Conservation (phyloP, 306 rosid species). For the Medicago truncatula region DNA sequence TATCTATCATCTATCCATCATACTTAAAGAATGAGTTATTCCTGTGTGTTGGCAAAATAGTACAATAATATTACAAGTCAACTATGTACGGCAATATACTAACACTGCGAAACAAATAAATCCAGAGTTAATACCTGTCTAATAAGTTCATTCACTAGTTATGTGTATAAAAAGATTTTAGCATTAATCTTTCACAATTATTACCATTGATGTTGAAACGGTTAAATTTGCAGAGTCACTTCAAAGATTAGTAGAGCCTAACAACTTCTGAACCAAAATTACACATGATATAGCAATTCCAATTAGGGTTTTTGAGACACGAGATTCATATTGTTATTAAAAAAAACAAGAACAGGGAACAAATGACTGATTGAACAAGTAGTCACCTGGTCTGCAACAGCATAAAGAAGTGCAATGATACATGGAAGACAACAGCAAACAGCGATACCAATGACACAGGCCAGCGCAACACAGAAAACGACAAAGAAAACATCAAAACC, state of each 20-base stretch:
- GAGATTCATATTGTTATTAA: constrained; percentile 2
- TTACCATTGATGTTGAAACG: constrained; percentile 1
- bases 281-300: constrained; percentile 20
- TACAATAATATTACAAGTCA: background rate
- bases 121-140: background rate
- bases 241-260: constrained; percentile 10
- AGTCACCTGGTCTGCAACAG: constrained; percentile 94
- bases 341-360: constrained; percentile 29
- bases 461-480: constrained; percentile 96
- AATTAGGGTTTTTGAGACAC: constrained; percentile 21
- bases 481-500: constrained; percentile 99
- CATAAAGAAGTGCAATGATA: constrained; percentile 88
- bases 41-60: no score
- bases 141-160: constrained; percentile 4
- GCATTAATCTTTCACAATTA: constrained; percentile 1
- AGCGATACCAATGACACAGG: constrained; percentile 91
- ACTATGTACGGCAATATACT: background rate
- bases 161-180: background rate
- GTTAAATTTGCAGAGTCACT: constrained; percentile 7
- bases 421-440: constrained; percentile 98
- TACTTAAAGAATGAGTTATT: no score
- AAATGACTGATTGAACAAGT: constrained; percentile 25
- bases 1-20: no score
- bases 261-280: constrained; percentile 22
- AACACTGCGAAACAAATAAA: no score